Percentiles rank a stretch among this genome's conserved stretches.
These are phyloP conservation scores for Zoysia matrella DNA, from an alignment of 202 grass and related monocot genomes.

Conservation along the genomic window DNA sequence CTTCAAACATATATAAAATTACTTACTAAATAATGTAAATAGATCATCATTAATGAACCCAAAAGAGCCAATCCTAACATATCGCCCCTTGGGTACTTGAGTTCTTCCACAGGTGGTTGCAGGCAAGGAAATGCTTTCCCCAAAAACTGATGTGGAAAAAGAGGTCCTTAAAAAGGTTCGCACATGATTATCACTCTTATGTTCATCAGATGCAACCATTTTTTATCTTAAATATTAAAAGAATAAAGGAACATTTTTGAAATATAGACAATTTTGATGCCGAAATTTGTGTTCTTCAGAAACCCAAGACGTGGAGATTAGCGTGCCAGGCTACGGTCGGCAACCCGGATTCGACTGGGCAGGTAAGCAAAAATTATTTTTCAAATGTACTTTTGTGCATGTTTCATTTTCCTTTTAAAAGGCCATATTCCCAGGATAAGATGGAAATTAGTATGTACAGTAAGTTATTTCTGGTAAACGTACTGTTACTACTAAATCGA, in stretches of 20 bases:
- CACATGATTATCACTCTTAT: not conserved
- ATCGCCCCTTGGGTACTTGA: not conserved
- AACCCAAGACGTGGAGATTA: slow-evolving; percentile 92
- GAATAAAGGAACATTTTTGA: no score
- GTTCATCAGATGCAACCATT: not conserved
- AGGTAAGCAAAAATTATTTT: slow-evolving; percentile 34
- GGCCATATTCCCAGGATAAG: no score
- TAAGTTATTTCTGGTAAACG: not conserved
- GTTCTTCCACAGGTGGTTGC: slow-evolving; percentile 62
- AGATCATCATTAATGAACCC: not conserved
- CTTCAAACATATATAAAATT: no score
- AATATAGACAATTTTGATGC: not conserved
- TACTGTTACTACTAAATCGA: no score
- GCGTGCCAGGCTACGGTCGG: slow-evolving; percentile 89
- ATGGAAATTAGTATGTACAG: not conserved
- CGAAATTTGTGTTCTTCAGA: slow-evolving; percentile 49
- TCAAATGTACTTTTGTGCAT: not conserved
- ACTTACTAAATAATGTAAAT: no score
- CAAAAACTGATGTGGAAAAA: slow-evolving; percentile 67
- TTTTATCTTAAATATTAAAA: no score
- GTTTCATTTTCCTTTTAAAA: not conserved
- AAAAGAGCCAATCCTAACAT: not conserved
- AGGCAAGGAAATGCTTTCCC: slow-evolving; percentile 79
- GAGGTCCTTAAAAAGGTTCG: slow-evolving; percentile 81
- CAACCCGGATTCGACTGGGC: slow-evolving; percentile 78